Base-by-base conservation (phyloP, 305 asterid species). In the Solanum aculeatissimum region DNA sequence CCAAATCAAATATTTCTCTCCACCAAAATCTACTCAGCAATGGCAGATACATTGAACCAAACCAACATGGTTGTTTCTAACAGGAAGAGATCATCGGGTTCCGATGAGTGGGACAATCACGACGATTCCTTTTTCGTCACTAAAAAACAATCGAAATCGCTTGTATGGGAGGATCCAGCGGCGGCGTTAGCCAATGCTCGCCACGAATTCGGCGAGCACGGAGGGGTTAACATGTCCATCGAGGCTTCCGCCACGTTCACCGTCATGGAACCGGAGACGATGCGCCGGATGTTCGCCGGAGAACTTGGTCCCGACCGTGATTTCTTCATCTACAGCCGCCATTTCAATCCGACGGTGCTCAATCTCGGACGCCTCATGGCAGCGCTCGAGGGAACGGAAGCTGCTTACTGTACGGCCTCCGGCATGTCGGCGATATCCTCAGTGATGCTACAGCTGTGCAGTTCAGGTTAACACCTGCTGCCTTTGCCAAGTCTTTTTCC, bases 191-290 rank as follows among this genome's bases (percentile, higher is more conserved):
- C 98, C 87, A 90, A 86, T 19, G 94, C 94, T n/a, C 99, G 98
- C 80, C 99, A 96, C 91, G 98, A 94, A 80, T 94, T 95, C 89
- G 98, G 99, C 81, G 99, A 96, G 90, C 98, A 96, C 79, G 99
- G 99, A 45, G 99, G 99, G 27, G 99, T 95, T 2, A 95, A 95
- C 94, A 95, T 96, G 99, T 96, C 99, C 49, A 96, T 96, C 84
- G 99, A 96, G 86, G 98, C 98, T 15, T 96, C 99, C 60, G 99
- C 97, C 81, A 96, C 99, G 83, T 96, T 96, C 91, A 96, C 99
- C 9, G 99, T 96, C 49, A 96, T 95, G 98, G 99, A 96, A 82
- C 93, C 99, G 0, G 99, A 96, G 15, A 93, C 98, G 53, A 90
- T 96, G 95, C 88, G 95, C 35, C 95, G 98, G 16, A 94, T 95